phyloP scores from a whole-genome alignment of 2,329 filamentous ascomycete genomes.

The Kalaharituber pfeilii region DNA sequence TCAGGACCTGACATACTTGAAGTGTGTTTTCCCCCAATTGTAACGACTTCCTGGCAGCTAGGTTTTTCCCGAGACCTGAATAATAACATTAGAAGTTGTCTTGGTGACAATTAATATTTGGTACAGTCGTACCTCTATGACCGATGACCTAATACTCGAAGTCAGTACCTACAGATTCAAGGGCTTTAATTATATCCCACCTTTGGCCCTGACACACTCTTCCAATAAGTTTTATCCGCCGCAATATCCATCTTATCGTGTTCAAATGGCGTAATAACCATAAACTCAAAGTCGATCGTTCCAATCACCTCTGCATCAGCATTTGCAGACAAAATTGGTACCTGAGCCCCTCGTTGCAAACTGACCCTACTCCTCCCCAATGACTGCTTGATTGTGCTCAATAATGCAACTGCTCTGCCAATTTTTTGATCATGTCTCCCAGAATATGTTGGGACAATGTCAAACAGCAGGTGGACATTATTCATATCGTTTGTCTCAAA shows the following conservation, averaged over 20 bases:
- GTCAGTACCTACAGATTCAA: no score
- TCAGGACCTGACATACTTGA: slow-evolving; percentile 29
- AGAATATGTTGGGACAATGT: slow-evolving; percentile 88
- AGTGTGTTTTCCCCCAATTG: slow-evolving; percentile 95
- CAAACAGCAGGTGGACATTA: slow-evolving; percentile 80
- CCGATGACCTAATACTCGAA: slow-evolving; percentile 35
- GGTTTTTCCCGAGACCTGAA: slow-evolving; percentile 75
- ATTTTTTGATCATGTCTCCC: slow-evolving; percentile 65
- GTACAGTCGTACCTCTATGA: slow-evolving; percentile 36
- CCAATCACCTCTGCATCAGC: slow-evolving; percentile 71
- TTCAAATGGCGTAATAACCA: slow-evolving; percentile 82
- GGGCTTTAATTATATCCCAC: slow-evolving; percentile 23
- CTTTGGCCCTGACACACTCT: slow-evolving; percentile 77
- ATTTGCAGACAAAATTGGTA: slow-evolving; percentile 71
- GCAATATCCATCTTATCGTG: slow-evolving; percentile 90
- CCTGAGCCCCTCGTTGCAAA: slow-evolving; percentile 76
- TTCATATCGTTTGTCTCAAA: slow-evolving; percentile 63
- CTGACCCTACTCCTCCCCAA: slow-evolving; percentile 78
- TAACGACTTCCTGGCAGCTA: slow-evolving; percentile 62
- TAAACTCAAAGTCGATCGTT: slow-evolving; percentile 88
- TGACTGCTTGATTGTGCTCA: slow-evolving; percentile 69
- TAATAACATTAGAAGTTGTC: slow-evolving; percentile 26
- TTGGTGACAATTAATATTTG: slow-evolving; percentile 10
- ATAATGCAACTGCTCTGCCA: slow-evolving; percentile 70
- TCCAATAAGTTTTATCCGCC: slow-evolving; percentile 89